A percentile compares a stretch with the other conserved stretches of the same genome.
phyloP scores from a whole-genome alignment of 352 stramenopile genomes.

The Phytopythium helicoides region DNA sequence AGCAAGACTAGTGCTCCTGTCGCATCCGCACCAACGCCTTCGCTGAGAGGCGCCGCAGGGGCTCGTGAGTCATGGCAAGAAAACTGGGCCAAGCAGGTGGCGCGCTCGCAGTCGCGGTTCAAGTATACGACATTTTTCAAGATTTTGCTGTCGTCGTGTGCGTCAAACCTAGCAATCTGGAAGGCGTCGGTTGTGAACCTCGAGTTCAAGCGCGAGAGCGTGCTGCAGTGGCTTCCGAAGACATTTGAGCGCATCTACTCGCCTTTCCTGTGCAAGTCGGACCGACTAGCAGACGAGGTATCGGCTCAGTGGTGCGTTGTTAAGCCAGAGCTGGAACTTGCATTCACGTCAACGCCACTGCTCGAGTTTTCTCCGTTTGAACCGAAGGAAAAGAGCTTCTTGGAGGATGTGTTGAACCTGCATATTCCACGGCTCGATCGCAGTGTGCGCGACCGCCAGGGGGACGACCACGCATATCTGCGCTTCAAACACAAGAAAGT shows the following conservation, averaged over 20 bases:
- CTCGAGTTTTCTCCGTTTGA: constrained; percentile 63
- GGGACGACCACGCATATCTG: constrained; percentile 81
- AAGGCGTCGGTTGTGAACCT: constrained; percentile 65
- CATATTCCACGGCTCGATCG: constrained; percentile 80
- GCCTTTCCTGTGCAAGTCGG: constrained; percentile 70
- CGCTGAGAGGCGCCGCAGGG: neutral
- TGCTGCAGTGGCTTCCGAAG: constrained; percentile 69
- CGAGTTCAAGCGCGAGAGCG: constrained; percentile 60
- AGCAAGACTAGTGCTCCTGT: neutral
- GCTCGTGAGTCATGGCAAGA: constrained; percentile 52
- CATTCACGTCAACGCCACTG: constrained; percentile 52
- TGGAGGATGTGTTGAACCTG: constrained; percentile 76
- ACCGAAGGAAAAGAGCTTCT: constrained; percentile 54
- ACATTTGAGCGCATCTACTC: constrained; percentile 78
- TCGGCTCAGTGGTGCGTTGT: constrained; percentile 69
- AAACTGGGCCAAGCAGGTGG: constrained; percentile 79
- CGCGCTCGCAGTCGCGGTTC: constrained; percentile 64
- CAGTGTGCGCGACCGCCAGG: constrained; percentile 73
- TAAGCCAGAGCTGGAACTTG: constrained; percentile 70
- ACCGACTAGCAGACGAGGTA: constrained; percentile 74
- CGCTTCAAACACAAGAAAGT: constrained; percentile 74
- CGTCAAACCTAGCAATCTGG: constrained; percentile 70
- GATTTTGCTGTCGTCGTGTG: constrained; percentile 60
- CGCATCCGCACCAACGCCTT: neutral
- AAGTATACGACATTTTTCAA: constrained; percentile 70